Evolutionary conservation across 163 green algal genomes (phyloP).

Genomic region (Chloromonas sp.): DNA sequence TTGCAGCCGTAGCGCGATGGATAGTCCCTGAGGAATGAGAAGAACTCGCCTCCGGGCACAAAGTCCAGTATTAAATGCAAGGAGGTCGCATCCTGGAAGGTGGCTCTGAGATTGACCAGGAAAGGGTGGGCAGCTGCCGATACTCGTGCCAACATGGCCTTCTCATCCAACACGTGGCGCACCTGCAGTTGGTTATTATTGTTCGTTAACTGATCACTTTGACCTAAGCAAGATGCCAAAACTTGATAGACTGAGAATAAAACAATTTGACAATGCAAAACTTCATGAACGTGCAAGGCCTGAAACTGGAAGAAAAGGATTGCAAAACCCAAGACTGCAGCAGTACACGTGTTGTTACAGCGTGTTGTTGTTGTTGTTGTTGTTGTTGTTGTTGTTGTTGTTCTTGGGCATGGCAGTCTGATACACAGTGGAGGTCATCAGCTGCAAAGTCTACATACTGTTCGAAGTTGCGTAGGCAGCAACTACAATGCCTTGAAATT

Average conservation of each 20-base stretch:
- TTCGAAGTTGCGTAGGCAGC: background rate
- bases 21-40: slow-evolving; percentile 55
- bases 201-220: background rate
- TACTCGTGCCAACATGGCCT: slow-evolving; percentile 47
- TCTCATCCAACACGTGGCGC: slow-evolving; percentile 67
- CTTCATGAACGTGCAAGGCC: too few species aligned
- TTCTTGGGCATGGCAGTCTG: background rate
- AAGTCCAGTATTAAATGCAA: slow-evolving; percentile 79
- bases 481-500: too few species aligned
- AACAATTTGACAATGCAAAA: too few species aligned
- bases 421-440: background rate
- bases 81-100: slow-evolving; percentile 59
- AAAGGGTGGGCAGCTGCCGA: slow-evolving; percentile 47
- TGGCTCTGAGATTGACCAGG: slow-evolving; percentile 52
- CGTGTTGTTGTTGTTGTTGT: background rate
- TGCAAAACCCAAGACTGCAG: background rate
- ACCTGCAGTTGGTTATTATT: slow-evolving; percentile 33
- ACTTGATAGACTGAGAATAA: too few species aligned
- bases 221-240: too few species aligned
- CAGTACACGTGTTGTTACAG: background rate
- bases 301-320: background rate
- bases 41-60: slow-evolving; percentile 77
- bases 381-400: background rate
- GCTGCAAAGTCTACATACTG: background rate
- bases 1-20: background rate